phyloP scores from a whole-genome alignment of 768 basidiomycete genomes.

The Suillus spraguei region DNA sequence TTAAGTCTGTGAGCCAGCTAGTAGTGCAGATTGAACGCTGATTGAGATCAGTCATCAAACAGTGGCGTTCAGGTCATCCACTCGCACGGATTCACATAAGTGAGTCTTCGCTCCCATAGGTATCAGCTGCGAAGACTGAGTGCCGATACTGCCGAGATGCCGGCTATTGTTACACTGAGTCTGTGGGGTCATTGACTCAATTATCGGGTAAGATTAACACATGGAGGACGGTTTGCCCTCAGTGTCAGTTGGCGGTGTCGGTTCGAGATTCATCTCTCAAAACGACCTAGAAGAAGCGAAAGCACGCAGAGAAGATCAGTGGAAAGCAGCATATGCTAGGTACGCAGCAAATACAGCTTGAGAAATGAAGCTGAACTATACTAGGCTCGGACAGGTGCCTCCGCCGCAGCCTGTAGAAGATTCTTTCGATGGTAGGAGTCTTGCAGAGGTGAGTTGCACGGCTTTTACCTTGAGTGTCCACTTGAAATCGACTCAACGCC shows the following conservation, averaged over 20 bases:
- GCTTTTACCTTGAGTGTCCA: constrained; percentile 7
- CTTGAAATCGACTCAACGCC: constrained; percentile 16
- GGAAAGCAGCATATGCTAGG: constrained; percentile 91
- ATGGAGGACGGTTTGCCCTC: constrained; percentile 77
- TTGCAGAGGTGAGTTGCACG: constrained; percentile 73
- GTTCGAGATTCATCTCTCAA: constrained; percentile 84
- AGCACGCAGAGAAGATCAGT: constrained; percentile 75
- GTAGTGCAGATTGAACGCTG: not conserved
- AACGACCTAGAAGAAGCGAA: constrained; percentile 76
- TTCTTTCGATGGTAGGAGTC: constrained; percentile 78
- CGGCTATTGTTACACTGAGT: not conserved
- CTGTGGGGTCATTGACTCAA: not conserved
- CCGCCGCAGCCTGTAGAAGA: constrained; percentile 78
- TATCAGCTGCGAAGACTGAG: no score
- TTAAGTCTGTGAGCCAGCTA: not conserved
- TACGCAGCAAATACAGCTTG: constrained; percentile 24
- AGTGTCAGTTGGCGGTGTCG: constrained; percentile 70
- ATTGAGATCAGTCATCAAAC: not conserved
- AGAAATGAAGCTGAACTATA: constrained; percentile 13
- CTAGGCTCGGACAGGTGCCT: constrained; percentile 82
- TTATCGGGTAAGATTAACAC: constrained; percentile 4
- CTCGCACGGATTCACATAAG: not conserved
- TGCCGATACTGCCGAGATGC: not conserved
- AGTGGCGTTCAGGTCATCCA: not conserved
- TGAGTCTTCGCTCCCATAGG: no score